Base-by-base conservation (phyloP, 176 grass and related monocot genomes). In the Eragrostis nindensis region DNA sequence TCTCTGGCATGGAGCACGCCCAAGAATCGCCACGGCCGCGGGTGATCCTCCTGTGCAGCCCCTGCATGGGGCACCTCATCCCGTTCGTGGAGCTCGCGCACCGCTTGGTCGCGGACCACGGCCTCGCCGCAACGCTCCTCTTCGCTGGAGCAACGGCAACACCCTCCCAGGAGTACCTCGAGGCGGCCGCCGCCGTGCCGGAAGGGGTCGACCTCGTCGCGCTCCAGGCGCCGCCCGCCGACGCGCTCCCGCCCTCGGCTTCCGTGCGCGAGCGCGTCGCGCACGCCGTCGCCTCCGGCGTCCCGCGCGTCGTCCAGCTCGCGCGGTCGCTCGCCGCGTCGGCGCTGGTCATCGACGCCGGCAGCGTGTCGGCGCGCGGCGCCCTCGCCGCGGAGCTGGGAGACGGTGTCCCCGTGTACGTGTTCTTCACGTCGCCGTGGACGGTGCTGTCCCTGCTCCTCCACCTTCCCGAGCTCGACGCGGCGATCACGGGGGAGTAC, bases 41-140 rank as follows among this genome's bases (percentile, higher is more conserved):
- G 54, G 82, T 91, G 25, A 30, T 81, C 43, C 69, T 97, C 8
- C 79, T 90, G 1, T 62, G 87, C 27, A 93, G 85, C 50, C 90
- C 93, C n/a, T 91, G 87, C 76, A 82, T 92, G 72, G 93, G 93
- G 16, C 90, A 97, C 55, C 88, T 97, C 60, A 97, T 93, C 45
- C 83, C 90, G 4, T 46, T 93, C 48, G 77, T 62, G 0, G 90
- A 97, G 80, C 90, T 93, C 1, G 88, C 91, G 13, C 90, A 85
- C 61, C 77, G 63, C 39, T 54, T 97, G 41, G 91, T 91, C 50
- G 18, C 83, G 19, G 74, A 78, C 47, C 84, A 89, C n/a, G 86
- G 71, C 43, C 81, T 97, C 38, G 71, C 67, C n/a, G 77, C 87
- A 47, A 97, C 88, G 38, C 22, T 97, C 76, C 69, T 97, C 76